Percentiles rank a stretch among this genome's conserved stretches.
Evolutionary conservation across 805 yeast species (phyloP).

Genomic region (Cyberlindnera americana): DNA sequence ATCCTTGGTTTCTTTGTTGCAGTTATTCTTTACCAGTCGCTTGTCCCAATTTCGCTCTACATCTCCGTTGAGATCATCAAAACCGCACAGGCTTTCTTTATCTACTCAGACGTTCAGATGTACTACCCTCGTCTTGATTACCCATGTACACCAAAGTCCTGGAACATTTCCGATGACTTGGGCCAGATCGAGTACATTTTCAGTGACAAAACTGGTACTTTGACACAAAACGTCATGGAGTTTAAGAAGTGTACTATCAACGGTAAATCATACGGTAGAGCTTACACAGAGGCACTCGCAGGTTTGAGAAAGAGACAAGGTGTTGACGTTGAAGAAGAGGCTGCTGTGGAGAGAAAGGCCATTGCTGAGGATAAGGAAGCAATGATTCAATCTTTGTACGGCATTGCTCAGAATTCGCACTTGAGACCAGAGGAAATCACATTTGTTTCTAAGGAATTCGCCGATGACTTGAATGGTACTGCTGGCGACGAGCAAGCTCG

Average conservation of each 20-base stretch:
- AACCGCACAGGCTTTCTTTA: conserved; percentile 78
- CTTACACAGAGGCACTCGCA: conserved; percentile 79
- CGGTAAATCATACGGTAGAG: conserved; percentile 70
- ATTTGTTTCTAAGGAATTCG: conserved; percentile 64
- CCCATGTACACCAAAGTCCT: conserved; percentile 80
- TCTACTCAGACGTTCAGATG: conserved; percentile 69
- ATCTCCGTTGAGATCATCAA: conserved; percentile 80
- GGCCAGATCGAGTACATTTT: conserved; percentile 85
- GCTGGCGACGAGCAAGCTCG: conserved; percentile 50
- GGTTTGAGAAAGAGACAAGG: conserved; percentile 80
- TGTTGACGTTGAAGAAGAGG: conserved; percentile 63
- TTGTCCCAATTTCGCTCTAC: conserved; percentile 80
- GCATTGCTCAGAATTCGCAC: conserved; percentile 36
- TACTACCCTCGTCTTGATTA: conserved; percentile 67
- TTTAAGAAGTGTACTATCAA: conserved; percentile 76
- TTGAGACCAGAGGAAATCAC: conserved; percentile 60
- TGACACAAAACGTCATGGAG: conserved; percentile 84
- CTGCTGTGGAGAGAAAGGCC: conserved; percentile 43
- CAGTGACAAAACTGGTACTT: conserved; percentile 81
- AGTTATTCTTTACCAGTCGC: conserved; percentile 68
- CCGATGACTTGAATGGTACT: conserved; percentile 54
- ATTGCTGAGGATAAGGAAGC: conserved; percentile 54
- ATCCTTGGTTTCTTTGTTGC: conserved; percentile 72
- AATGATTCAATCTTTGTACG: conserved; percentile 50
- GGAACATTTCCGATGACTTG: conserved; percentile 83